Evolutionary conservation across 2,329 filamentous ascomycete genomes (phyloP).

Genomic region (Monosporascus sp.): DNA sequence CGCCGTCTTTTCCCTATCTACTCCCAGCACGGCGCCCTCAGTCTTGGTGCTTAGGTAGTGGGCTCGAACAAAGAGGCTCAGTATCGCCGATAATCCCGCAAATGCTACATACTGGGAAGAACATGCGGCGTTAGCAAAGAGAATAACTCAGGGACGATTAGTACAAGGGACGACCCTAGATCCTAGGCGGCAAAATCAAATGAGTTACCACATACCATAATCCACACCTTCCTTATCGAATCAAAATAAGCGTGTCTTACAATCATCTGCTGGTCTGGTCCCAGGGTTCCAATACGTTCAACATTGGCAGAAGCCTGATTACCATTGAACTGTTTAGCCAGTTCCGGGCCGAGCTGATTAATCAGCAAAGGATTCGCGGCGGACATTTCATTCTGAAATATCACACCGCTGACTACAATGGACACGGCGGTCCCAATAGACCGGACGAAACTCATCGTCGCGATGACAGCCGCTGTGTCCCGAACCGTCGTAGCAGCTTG

Average conservation of each 20-base stretch:
- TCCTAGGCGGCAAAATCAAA: too few species aligned
- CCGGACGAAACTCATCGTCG: slow-evolving; percentile 56
- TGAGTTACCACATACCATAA: slow-evolving; percentile 10
- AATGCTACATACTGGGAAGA: slow-evolving; percentile 10
- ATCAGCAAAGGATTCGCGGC: slow-evolving; percentile 6
- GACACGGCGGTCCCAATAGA: slow-evolving; percentile 53
- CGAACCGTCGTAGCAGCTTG: slow-evolving; percentile 55
- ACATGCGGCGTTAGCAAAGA: not conserved
- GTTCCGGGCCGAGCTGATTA: slow-evolving; percentile 7
- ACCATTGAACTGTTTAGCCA: slow-evolving; percentile 11
- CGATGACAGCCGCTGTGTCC: slow-evolving; percentile 59
- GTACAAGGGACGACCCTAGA: too few species aligned
- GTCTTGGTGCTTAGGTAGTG: slow-evolving; percentile 6
- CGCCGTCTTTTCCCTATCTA: not conserved
- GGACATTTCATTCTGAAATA: slow-evolving; percentile 33
- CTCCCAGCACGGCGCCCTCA: slow-evolving; percentile 5
- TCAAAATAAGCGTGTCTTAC: slow-evolving; percentile 12
- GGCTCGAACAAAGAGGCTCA: slow-evolving; percentile 8
- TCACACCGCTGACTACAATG: slow-evolving; percentile 52
- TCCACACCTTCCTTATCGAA: slow-evolving; percentile 15
- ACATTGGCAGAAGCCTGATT: slow-evolving; percentile 12
- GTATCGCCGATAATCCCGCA: slow-evolving; percentile 7
- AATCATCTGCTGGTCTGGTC: slow-evolving; percentile 7
- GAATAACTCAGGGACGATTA: too few species aligned
- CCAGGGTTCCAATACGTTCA: slow-evolving; percentile 8